Base-by-base conservation (phyloP, 2,329 filamentous ascomycete species). In the Aspergillus sp. region DNA sequence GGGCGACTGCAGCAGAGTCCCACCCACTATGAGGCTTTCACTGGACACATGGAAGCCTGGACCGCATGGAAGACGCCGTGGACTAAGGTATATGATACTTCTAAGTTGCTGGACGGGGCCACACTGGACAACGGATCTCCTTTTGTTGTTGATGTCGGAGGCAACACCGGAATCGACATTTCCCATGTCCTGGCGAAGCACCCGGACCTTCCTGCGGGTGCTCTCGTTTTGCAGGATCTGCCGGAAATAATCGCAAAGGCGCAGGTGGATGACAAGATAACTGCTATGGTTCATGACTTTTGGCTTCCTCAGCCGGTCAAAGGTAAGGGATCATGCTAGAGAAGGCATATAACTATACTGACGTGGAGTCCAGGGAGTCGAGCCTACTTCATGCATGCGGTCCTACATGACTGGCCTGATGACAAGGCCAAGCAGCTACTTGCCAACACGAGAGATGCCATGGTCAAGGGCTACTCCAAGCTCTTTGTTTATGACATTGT, bases 391-490 rank as follows among this genome's bases (percentile, higher is more conserved):
- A 17, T 51, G 20, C 48, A 51, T 24, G 36, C 48, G 2, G 44
- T 78, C 4, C 66, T 79, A 1, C 76, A 80, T 48, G 75, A 80
- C 58, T 79, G 74, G 72, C 67, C 71, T 0, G 72, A 78, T n/a
- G 66, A 69, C 5, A 66, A 70, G 11, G 71, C 68, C 22, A 59
- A 64, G 12, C 44, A 66, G 11, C 69, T 78, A 8, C 63, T 79
- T 1, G 20, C 24, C 0, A 64, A 71, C 9, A 64, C 70, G 7
- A 67, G 55, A 17, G 56, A 59, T 5, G 75, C 73, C 0, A 78
- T 79, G 74, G 63, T 15, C 2, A 12, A 17, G 11, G 50, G 50
- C 4, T 53, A 53, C 42, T 38, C 17, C 3, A 53, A 38, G 42
- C 13, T 53, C 2, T 18, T 34, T 1, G 13, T 53, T 17, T 22